A percentile compares a stretch with the other conserved stretches of the same genome.
phyloP scores from a whole-genome alignment of 768 basidiomycete species.

The Gloeopeniophorella convolvens region DNA sequence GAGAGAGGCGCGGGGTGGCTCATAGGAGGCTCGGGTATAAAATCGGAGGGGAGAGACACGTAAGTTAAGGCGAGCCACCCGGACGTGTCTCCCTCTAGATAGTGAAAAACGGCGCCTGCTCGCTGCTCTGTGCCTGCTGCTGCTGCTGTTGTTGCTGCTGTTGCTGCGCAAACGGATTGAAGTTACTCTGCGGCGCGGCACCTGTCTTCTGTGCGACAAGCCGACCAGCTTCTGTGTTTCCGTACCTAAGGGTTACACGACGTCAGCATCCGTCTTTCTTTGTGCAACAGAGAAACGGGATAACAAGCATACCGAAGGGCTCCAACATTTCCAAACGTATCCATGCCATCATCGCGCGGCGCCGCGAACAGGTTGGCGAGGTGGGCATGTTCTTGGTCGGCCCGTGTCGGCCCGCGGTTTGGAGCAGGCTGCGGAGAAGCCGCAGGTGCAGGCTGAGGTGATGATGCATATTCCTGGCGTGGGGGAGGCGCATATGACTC shows the following conservation, averaged over 20 bases:
- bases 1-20: background rate
- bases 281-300: slow-evolving; percentile 18
- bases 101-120: slow-evolving; percentile 32
- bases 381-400: slow-evolving; percentile 66
- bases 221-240: slow-evolving; percentile 25
- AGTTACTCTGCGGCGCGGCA: slow-evolving; percentile 27
- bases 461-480: slow-evolving; percentile 31
- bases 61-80: background rate
- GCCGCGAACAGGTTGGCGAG: slow-evolving; percentile 82
- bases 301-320: slow-evolving; percentile 46
- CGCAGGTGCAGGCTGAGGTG: slow-evolving; percentile 29
- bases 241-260: slow-evolving; percentile 35
- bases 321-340: slow-evolving; percentile 93
- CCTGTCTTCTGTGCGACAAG: slow-evolving; percentile 30
- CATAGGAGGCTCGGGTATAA: slow-evolving; percentile 3
- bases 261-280: background rate
- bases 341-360: slow-evolving; percentile 79
- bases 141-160: slow-evolving; percentile 49
- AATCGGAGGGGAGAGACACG: background rate
- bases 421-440: slow-evolving; percentile 13
- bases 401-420: slow-evolving; percentile 31
- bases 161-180: slow-evolving; percentile 65
- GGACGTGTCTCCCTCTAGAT: slow-evolving; percentile 20
- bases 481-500: slow-evolving; percentile 36
- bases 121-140: slow-evolving; percentile 33